Evolutionary conservation across 306 rosid species (phyloP).

Genomic region (Cicer chorassanicum): DNA sequence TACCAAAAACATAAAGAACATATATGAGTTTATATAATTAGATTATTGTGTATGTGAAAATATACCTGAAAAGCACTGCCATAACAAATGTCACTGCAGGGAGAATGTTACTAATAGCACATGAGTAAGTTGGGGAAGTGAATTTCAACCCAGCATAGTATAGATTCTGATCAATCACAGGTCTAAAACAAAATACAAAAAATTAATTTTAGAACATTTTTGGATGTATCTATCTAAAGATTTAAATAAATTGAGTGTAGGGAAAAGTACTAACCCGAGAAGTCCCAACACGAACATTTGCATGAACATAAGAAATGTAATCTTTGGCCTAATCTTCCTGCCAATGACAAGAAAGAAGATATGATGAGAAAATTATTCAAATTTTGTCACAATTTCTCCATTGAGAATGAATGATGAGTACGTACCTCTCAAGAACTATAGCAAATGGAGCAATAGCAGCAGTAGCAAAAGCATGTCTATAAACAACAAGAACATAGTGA

Average conservation of each 20-base stretch:
- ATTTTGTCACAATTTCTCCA: neutral
- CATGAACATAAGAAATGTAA: constrained; percentile 68
- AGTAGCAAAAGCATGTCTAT: constrained; percentile 90
- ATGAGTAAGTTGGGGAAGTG: constrained; percentile 87
- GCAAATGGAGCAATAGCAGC: constrained; percentile 91
- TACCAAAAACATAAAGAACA: neutral
- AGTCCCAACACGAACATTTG: constrained; percentile 81
- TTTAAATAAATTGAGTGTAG: too few species aligned
- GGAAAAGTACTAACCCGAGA: constrained; percentile 95
- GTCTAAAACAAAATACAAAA: constrained; percentile 52
- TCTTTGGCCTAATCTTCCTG: constrained; percentile 88
- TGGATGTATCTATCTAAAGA: neutral
- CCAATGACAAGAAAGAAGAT: constrained; percentile 3
- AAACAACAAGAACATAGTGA: constrained; percentile 89
- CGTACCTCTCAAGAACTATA: constrained; percentile 87
- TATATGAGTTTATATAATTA: neutral
- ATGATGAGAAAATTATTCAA: constrained; percentile 33
- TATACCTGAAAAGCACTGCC: constrained; percentile 87
- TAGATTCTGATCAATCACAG: constrained; percentile 90
- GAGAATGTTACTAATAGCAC: constrained; percentile 88
- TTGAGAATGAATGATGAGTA: constrained; percentile 32
- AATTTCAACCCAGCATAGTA: constrained; percentile 84
- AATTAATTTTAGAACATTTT: constrained; percentile 13
- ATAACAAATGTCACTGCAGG: constrained; percentile 92
- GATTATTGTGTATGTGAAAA: too few species aligned